Percentiles rank a stretch among this genome's conserved stretches.
phyloP scores from a whole-genome alignment of 164 flowering plant genomes.

The Stephania yunnanensis region DNA sequence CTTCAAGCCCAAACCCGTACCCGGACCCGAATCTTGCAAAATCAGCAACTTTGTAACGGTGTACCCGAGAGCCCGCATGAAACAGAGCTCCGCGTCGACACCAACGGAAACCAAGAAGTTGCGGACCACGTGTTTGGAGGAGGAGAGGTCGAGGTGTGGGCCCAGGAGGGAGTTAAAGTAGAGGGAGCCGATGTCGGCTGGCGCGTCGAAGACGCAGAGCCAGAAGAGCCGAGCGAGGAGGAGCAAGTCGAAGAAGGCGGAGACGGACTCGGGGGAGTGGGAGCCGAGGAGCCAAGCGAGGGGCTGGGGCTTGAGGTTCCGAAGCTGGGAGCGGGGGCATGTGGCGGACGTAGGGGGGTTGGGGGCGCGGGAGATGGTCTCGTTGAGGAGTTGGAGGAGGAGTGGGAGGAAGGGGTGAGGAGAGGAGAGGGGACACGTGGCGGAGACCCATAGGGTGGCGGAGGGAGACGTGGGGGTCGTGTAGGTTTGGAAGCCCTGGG shows the following conservation, averaged over 20 bases:
- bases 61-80: slow-evolving; percentile 76
- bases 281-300: slow-evolving; percentile 53
- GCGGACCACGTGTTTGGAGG: slow-evolving; percentile 36
- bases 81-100: slow-evolving; percentile 63
- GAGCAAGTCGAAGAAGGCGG: slow-evolving; percentile 59
- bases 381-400: slow-evolving; percentile 70
- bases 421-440: slow-evolving; percentile 52
- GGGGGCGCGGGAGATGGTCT: slow-evolving; percentile 62
- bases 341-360: slow-evolving; percentile 22
- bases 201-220: slow-evolving; percentile 70
- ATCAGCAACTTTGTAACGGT: slow-evolving; percentile 59
- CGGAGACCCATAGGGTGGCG: slow-evolving; percentile 63
- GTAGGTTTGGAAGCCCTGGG: slow-evolving; percentile 33
- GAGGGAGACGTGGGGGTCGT: background rate
- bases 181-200: slow-evolving; percentile 58
- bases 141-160: slow-evolving; percentile 37
- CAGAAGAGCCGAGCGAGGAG: slow-evolving; percentile 74
- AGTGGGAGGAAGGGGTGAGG: slow-evolving; percentile 63
- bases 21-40: slow-evolving; percentile 28
- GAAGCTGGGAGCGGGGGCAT: slow-evolving; percentile 48
- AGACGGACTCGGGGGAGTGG: slow-evolving; percentile 60
- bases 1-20: slow-evolving; percentile 32
- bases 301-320: slow-evolving; percentile 47
- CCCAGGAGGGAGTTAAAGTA: slow-evolving; percentile 48
- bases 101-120: slow-evolving; percentile 58